Base-by-base conservation (phyloP, 208 protist species). In the Herpetomonas tarakana region DNA sequence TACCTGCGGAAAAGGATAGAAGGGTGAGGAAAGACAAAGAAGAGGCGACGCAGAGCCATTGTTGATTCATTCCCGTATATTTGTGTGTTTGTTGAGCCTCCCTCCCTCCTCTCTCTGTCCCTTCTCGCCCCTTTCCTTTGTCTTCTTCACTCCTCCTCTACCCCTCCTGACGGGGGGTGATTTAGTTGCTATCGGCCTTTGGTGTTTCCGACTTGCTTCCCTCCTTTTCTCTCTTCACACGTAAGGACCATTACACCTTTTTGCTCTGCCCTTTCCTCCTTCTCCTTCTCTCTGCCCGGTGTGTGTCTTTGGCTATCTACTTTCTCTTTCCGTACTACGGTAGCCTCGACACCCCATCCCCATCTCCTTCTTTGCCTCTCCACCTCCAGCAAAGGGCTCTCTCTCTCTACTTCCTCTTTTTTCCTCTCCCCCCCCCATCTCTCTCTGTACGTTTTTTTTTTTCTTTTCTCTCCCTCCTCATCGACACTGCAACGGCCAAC, bases 101-200 rank as follows among this genome's bases (percentile, higher is more conserved):
- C 45, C 49, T 56, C 27, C 21, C 57, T 73, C 7, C 9, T 29
- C n/a, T 44, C 27, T 27, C 27, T 65, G 26, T 21, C 26, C 46
- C 29, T 46, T n/a, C 2, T 60, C 31, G 3, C 21, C 29, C 22
- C 19, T 58, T 14, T 7, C 29, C 29, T 58, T 65, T 27, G 57
- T 46, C 16, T 45, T 45, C n/a, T 58, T 47, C 24, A 19, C 16
- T 16, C 38, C 4, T 29, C 3, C 16, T 26, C 28, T 51, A 29
- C 19, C 14, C 19, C 46, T 26, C 19, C 21, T n/a, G n/a, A n/a
- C n/a, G n/a, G n/a, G n/a, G n/a, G n/a, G n/a, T n/a, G n/a, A n/a
- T n/a, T n/a, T n/a, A n/a, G n/a, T n/a, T n/a, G n/a, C n/a, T n/a
- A n/a, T n/a, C n/a, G n/a, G n/a, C n/a, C n/a, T n/a, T n/a, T n/a